These are phyloP conservation scores for Ceratocystis diversiconidia DNA, from an alignment of 2,329 filamentous ascomycete species.

Conservation along the genomic window DNA sequence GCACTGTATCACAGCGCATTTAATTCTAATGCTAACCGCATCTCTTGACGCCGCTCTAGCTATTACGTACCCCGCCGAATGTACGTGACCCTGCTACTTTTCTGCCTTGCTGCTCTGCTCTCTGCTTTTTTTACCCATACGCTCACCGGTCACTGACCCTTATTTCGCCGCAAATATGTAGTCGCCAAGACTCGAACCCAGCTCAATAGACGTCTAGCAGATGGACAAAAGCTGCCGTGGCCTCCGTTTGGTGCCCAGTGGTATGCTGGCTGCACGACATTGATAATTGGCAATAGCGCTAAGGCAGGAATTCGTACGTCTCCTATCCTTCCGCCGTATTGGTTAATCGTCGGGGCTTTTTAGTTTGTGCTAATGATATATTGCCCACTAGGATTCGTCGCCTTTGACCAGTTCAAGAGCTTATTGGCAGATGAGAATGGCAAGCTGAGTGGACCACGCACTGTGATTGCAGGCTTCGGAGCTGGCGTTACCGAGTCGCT, in stretches of 20 bases:
- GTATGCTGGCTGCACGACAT: slow-evolving; percentile 95
- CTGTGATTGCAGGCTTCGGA: slow-evolving; percentile 85
- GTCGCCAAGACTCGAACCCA: slow-evolving; percentile 92
- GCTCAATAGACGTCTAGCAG: slow-evolving; percentile 70
- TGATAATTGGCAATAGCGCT: slow-evolving; percentile 91
- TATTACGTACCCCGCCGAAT: slow-evolving; percentile 90
- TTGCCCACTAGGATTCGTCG: slow-evolving; percentile 56
- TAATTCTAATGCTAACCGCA: too few species aligned
- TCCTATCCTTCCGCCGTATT: too few species aligned
- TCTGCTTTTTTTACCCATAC: too few species aligned
- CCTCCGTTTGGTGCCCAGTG: slow-evolving; percentile 86
- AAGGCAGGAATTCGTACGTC: slow-evolving; percentile 78
- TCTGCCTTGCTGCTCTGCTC: neutral
- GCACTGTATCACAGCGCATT: too few species aligned
- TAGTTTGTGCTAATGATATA: neutral
- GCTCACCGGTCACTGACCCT: too few species aligned
- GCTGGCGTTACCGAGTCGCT: slow-evolving; percentile 89
- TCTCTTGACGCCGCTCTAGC: slow-evolving; percentile 28
- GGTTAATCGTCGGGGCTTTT: too few species aligned
- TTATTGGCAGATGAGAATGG: slow-evolving; percentile 71
- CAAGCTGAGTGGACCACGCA: slow-evolving; percentile 77
- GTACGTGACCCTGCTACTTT: slow-evolving; percentile 34
- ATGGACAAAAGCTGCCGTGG: slow-evolving; percentile 81
- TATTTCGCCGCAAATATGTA: slow-evolving; percentile 24
- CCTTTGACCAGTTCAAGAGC: slow-evolving; percentile 87